Evolutionary conservation across 1,284 basidiomycete species (phyloP), one percentile per base, ranked within the genome.

Genomic region (Fomes fomentarius): DNA sequence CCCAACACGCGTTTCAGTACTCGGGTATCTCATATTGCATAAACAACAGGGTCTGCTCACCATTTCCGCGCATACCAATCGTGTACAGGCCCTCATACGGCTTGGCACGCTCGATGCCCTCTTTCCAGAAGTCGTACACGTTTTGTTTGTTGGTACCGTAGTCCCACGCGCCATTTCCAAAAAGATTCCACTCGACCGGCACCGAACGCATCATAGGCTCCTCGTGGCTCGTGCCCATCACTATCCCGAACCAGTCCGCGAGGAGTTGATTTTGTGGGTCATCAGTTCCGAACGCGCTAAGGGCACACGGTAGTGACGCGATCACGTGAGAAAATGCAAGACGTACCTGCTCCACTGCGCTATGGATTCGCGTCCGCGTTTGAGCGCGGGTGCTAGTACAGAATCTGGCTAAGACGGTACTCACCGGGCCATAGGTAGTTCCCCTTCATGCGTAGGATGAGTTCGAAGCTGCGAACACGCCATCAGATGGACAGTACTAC

Each of bases 141-240:
- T 76, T 77, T 19, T 76, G 71, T 2, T 75, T 63, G 63, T 85
- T 85, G 7, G 67, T 73, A 4, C 68, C 72, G 61, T 85, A 89
- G 64, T 89, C 80, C 85, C 85, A 89, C 0, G 74, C 64, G 2
- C 86, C 85, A 3, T 66, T 67, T 2, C 77, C 81, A 62, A 82
- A 82, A 2, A 81, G 65, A 54, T 66, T 73, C 76, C 82, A 88
- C 62, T 88, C 85, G 47, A 78, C 77, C 0, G 83, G 84, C 2
- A 78, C 81, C 22, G 81, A 80, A 33, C 83, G 81, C 78, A 82
- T 81, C 78, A 85, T 83, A 5, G 84, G 84, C 63, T 87, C 83
- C 67, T 86, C 79, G 61, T 87, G 84, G 64, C 82, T 84, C 14
- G 83, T 86, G 33, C 79, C 85, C 83, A 89, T 89, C 22, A 85